Percentiles rank a stretch among this genome's conserved stretches.
Evolutionary conservation across 176 grass and related monocot genomes (phyloP).

Genomic region (Pontederia crassipes): DNA sequence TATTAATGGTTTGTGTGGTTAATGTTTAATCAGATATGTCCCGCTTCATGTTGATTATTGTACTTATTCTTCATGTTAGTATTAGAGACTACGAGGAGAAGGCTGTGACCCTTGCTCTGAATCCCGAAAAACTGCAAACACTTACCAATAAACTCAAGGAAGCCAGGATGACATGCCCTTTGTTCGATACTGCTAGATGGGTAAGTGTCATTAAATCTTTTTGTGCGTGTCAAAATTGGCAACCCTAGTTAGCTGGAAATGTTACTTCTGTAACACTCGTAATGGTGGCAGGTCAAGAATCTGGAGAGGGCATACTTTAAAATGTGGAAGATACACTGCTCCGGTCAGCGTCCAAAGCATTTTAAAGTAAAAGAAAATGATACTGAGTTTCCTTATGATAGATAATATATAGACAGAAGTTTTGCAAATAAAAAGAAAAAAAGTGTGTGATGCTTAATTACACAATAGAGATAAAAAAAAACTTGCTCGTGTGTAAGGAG

Average conservation of each 20-base stretch:
- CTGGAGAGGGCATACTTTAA: slow-evolving; percentile 78
- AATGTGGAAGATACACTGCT: slow-evolving; percentile 75
- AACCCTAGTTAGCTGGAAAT: neutral
- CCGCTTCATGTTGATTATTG: neutral
- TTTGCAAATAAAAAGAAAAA: too few species aligned
- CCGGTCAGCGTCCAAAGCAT: slow-evolving; percentile 35
- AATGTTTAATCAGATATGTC: neutral
- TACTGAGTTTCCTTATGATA: slow-evolving; percentile 37
- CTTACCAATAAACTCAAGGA: slow-evolving; percentile 57
- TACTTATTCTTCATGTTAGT: slow-evolving; percentile 27
- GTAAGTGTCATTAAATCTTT: slow-evolving; percentile 16
- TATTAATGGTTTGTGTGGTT: neutral
- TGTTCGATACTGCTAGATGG: slow-evolving; percentile 76
- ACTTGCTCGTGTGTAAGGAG: too few species aligned
- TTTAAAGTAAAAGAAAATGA: slow-evolving; percentile 76
- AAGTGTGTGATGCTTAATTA: neutral
- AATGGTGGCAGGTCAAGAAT: slow-evolving; percentile 51
- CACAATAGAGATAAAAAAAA: too few species aligned
- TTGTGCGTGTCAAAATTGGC: neutral
- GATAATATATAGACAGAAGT: slow-evolving; percentile 3
- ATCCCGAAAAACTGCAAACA: slow-evolving; percentile 46
- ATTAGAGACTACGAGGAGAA: slow-evolving; percentile 78
- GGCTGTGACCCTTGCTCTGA: slow-evolving; percentile 51
- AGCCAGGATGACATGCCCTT: slow-evolving; percentile 59
- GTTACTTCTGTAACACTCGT: slow-evolving; percentile 1